Evolutionary conservation across 495 filamentous ascomycete species (phyloP).

Genomic region (Neurospora hispaniola): DNA sequence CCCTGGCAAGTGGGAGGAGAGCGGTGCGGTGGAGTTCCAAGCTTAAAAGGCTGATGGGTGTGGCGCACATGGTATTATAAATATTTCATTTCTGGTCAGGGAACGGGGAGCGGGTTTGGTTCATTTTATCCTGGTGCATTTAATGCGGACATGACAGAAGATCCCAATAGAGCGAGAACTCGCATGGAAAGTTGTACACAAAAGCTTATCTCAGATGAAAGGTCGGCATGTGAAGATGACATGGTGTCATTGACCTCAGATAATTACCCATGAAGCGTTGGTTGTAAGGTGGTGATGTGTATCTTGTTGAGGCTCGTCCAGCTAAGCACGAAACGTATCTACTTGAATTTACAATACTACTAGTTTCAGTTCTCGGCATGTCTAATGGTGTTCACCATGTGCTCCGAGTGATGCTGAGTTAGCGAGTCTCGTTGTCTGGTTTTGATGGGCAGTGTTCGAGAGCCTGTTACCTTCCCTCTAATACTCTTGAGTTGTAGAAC

Average conservation of each 20-base stretch:
- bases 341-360: neutral
- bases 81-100: constrained; percentile 3
- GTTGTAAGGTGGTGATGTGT: neutral
- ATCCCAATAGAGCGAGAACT: neutral
- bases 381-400: neutral
- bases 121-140: constrained; percentile 1
- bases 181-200: neutral
- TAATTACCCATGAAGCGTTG: neutral
- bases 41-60: constrained; percentile 22
- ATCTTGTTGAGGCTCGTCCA: neutral
- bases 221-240: neutral
- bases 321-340: neutral
- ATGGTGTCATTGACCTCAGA: neutral
- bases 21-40: constrained; percentile 44
- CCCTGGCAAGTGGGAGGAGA: constrained; percentile 42
- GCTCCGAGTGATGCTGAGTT: neutral
- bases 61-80: constrained; percentile 1
- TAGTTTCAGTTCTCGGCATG: neutral
- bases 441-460: neutral
- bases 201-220: neutral
- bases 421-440: neutral
- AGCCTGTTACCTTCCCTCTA: no score
- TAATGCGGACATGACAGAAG: constrained; percentile 1
- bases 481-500: neutral
- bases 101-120: constrained; percentile 1